Conservation (phyloP, 345 rosid species). For the Luvunga scandens region DNA sequence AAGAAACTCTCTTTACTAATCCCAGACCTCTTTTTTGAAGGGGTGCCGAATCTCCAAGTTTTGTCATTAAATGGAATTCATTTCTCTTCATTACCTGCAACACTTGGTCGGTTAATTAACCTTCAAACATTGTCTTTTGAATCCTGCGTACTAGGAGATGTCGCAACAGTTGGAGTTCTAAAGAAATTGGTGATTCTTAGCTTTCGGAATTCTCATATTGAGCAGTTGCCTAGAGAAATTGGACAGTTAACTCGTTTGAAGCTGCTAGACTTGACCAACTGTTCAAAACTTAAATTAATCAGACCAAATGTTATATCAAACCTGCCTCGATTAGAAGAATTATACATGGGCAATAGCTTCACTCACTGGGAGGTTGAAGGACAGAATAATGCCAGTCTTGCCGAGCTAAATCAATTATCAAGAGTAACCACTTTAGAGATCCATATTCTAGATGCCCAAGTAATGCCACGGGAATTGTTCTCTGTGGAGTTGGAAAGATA, state of each 20-base stretch:
- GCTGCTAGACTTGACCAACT: too few species aligned
- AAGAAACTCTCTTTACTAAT: background rate
- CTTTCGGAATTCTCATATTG: too few species aligned
- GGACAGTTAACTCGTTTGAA: too few species aligned
- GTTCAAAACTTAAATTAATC: too few species aligned
- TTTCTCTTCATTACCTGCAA: conserved; percentile 13
- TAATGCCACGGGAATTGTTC: conserved; percentile 4
- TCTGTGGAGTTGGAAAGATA: background rate
- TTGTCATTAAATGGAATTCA: background rate
- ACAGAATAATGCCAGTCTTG: conserved; percentile 10
- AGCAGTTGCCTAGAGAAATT: too few species aligned
- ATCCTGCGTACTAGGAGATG: too few species aligned
- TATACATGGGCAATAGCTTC: conserved; percentile 11
- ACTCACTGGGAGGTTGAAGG: conserved; percentile 19
- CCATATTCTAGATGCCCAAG: conserved; percentile 9
- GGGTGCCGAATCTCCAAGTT: background rate
- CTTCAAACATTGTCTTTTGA: background rate
- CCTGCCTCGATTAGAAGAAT: conserved; percentile 16
- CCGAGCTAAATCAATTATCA: conserved; percentile 20
- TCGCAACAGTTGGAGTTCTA: too few species aligned
- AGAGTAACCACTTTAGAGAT: background rate
- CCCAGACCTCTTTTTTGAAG: background rate
- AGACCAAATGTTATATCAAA: too few species aligned
- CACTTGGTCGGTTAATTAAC: background rate
- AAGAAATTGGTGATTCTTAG: too few species aligned